Evolutionary conservation across 495 filamentous ascomycete species (phyloP).

Genomic region (Corynascus novoguineensis): DNA sequence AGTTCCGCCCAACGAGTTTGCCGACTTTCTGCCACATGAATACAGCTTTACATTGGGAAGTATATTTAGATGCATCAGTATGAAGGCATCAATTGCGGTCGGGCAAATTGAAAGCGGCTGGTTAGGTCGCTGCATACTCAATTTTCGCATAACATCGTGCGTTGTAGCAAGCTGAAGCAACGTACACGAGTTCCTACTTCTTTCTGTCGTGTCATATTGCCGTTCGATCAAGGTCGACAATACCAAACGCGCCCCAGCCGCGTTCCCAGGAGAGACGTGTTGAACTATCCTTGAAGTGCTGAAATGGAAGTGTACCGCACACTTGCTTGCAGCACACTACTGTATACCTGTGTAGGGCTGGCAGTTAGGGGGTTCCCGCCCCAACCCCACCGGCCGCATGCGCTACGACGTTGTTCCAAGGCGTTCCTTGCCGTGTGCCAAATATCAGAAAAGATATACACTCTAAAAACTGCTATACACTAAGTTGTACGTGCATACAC

Average conservation of each 20-base stretch:
- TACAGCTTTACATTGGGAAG: too few relatives aligned
- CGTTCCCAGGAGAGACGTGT: not conserved
- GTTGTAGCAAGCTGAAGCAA: too few relatives aligned
- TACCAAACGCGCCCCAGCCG: not conserved
- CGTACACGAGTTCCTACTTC: not conserved
- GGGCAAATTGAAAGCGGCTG: too few relatives aligned
- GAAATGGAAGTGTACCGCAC: too few relatives aligned
- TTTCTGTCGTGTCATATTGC: constrained; percentile 1
- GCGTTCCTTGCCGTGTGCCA: constrained; percentile 16
- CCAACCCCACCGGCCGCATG: not conserved
- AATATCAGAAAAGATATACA: not conserved
- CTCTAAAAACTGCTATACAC: not conserved
- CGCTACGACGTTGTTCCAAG: constrained; percentile 23
- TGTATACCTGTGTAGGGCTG: too few relatives aligned
- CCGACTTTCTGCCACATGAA: too few relatives aligned
- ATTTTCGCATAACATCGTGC: not conserved
- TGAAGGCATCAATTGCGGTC: too few relatives aligned
- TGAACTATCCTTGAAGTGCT: not conserved
- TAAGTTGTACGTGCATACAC: too few relatives aligned
- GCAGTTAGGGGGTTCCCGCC: not conserved
- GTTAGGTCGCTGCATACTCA: too few relatives aligned
- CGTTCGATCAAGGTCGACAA: constrained; percentile 9
- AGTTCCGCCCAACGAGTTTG: too few relatives aligned
- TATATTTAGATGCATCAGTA: too few relatives aligned
- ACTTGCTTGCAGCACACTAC: too few relatives aligned